These are phyloP conservation scores for Apiotrichum montevideense DNA, from an alignment of 1,284 basidiomycete genomes.

Conservation along the genomic window DNA sequence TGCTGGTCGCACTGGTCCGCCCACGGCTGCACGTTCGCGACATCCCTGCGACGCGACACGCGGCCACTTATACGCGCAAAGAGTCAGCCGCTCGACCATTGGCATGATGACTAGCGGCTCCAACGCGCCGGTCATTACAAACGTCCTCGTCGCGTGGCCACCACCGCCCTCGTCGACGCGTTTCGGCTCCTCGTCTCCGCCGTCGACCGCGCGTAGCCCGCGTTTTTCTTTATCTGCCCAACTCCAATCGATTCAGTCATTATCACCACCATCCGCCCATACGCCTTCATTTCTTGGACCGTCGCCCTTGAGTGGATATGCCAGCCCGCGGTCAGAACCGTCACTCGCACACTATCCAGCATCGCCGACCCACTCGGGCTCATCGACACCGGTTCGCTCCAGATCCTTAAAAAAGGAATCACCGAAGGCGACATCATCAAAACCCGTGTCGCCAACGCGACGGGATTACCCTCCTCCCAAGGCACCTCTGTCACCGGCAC, in stretches of 20 bases:
- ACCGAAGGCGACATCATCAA: neutral
- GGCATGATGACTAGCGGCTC: conserved; percentile 23
- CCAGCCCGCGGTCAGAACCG: conserved; percentile 2
- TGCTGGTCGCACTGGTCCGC: too few relatives aligned
- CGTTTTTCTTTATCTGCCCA: conserved; percentile 1
- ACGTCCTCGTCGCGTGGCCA: conserved; percentile 40
- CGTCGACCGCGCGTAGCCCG: conserved; percentile 14
- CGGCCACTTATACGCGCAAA: too few relatives aligned
- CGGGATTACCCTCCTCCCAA: conserved; percentile 32
- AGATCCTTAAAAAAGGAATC: neutral
- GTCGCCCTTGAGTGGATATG: conserved; percentile 1
- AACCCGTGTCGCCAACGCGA: neutral
- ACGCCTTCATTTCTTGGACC: conserved; percentile 2
- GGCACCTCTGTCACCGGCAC: conserved; percentile 32
- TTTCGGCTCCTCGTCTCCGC: conserved; percentile 21
- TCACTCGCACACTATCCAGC: neutral
- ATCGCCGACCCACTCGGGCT: neutral
- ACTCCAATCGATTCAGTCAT: neutral
- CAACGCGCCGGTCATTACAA: conserved; percentile 38
- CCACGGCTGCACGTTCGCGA: too few relatives aligned
- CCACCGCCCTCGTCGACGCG: conserved; percentile 24
- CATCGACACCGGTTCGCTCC: conserved; percentile 1
- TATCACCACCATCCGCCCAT: neutral
- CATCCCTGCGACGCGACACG: too few relatives aligned
- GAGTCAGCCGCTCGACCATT: too few relatives aligned